Evolutionary conservation across 2,329 filamentous ascomycete genomes (phyloP), one percentile per base, ranked within the genome.

Genomic region (Magnaporthales sp.): DNA sequence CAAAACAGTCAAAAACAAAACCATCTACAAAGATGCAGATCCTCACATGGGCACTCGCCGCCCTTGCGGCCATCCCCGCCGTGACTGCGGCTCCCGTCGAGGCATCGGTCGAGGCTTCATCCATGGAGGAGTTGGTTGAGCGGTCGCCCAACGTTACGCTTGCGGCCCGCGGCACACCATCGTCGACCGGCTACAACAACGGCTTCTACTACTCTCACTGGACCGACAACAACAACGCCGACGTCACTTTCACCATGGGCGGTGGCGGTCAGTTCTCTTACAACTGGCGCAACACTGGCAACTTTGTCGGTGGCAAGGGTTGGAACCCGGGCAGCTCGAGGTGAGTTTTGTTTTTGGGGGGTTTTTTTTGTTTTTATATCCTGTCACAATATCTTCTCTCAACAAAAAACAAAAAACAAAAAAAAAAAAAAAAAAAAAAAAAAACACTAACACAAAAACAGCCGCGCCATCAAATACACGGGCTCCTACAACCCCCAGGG

Each of bases 141-240:
- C 62, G 30, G 9, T 63, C 62, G 4, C 62, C 62, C 62, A 32
- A 32, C 62, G 30, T 63, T 9, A 63, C 62, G 8, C 62, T 63
- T 10, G 32, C 11, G 30, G 62, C 29, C 62, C 62, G 62, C 30
- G 62, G 62, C 30, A 62, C 60, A 0, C 60, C 60, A 6, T 62
- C 60, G 15, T n/a, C 27, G 5, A 62, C 60, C 19, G 60, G 60
- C 7, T n/a, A 31, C 10, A 73, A 73, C 71, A 76, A 77, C 69
- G 80, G 79, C 66, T 81, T 77, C 71, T 81, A 78, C 71, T 81
- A 81, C 68, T 80, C 76, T 27, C 81, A 77, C 75, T 81, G 79
- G 78, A 80, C 78, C 62, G 62, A 63, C 13, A 38, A 63, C 29
- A 22, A 10, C 62, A n/a, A 19, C 62, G 31, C 62, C 10, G 77